Evolutionary conservation across 225 moss, liverwort and hornwort species (phyloP).

Genomic region (Anthoceros angustus): DNA sequence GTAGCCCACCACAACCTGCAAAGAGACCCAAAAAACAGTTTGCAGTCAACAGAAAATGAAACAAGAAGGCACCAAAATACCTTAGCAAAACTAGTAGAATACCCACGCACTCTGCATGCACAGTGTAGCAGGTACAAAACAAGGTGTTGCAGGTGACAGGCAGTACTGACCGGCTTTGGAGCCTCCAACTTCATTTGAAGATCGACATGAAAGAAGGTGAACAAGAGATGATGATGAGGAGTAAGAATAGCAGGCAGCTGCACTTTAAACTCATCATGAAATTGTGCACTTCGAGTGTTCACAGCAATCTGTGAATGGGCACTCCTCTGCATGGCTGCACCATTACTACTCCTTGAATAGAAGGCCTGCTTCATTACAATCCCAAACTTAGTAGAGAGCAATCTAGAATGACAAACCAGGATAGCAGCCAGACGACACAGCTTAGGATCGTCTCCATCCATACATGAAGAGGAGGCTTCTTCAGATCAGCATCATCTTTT

Average conservation of each 20-base stretch:
- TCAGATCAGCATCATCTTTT: conserved; percentile 77
- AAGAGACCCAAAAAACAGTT: conserved; percentile 9
- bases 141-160: not conserved
- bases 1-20: conserved; percentile 87
- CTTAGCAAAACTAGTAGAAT: not conserved
- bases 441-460: not conserved
- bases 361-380: conserved; percentile 36
- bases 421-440: not conserved
- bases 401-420: not conserved
- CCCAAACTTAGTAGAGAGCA: not conserved
- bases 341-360: conserved; percentile 56
- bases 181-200: conserved; percentile 94
- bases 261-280: conserved; percentile 89
- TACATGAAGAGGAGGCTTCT: conserved; percentile 72
- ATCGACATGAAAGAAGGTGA: conserved; percentile 92
- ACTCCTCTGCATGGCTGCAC: conserved; percentile 64
- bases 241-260: conserved; percentile 73
- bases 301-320: conserved; percentile 87
- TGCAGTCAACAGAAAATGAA: not conserved
- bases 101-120: not conserved
- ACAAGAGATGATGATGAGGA: conserved; percentile 75
- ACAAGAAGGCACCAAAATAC: not conserved
- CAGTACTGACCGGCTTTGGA: conserved; percentile 57
- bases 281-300: conserved; percentile 63
- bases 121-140: not conserved